A percentile compares a stretch with the other conserved stretches of the same genome.
Evolutionary conservation across 1,284 basidiomycete genomes (phyloP).

Genomic region (Somion occarium): DNA sequence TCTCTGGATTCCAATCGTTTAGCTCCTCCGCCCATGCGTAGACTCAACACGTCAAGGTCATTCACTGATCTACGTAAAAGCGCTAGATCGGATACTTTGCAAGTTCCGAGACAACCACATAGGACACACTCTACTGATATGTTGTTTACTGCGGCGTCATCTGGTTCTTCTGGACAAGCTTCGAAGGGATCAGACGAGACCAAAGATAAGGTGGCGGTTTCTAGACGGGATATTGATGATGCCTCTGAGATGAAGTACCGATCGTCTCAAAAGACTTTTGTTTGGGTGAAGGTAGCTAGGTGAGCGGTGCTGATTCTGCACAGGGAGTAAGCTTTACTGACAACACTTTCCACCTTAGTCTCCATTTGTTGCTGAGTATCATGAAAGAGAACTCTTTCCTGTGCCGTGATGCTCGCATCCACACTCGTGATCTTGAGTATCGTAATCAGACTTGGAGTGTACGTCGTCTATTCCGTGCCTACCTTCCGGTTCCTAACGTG

Average conservation of each 20-base stretch:
- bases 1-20: slow-evolving; percentile 22
- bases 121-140: slow-evolving; percentile 27
- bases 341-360: slow-evolving; percentile 31
- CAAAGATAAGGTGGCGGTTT: slow-evolving; percentile 10
- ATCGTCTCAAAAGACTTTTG: slow-evolving; percentile 79
- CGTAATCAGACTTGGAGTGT: slow-evolving; percentile 87
- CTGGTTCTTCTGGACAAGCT: slow-evolving; percentile 13
- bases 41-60: slow-evolving; percentile 57
- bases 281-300: slow-evolving; percentile 76
- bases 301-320: slow-evolving; percentile 30
- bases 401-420: slow-evolving; percentile 68
- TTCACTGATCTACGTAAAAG: slow-evolving; percentile 60
- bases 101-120: slow-evolving; percentile 23
- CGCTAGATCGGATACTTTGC: slow-evolving; percentile 31
- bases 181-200: slow-evolving; percentile 14
- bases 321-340: not conserved
- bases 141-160: slow-evolving; percentile 13
- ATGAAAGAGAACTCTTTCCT: slow-evolving; percentile 70
- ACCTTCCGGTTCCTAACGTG: slow-evolving; percentile 2
- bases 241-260: slow-evolving; percentile 76
- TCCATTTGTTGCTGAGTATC: slow-evolving; percentile 65
- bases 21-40: slow-evolving; percentile 37
- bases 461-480: slow-evolving; percentile 25
- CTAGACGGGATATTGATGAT: slow-evolving; percentile 33
- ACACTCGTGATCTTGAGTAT: slow-evolving; percentile 74